Evolutionary conservation across 768 basidiomycete genomes (phyloP).

Genomic region (Suillus cothurnatus): DNA sequence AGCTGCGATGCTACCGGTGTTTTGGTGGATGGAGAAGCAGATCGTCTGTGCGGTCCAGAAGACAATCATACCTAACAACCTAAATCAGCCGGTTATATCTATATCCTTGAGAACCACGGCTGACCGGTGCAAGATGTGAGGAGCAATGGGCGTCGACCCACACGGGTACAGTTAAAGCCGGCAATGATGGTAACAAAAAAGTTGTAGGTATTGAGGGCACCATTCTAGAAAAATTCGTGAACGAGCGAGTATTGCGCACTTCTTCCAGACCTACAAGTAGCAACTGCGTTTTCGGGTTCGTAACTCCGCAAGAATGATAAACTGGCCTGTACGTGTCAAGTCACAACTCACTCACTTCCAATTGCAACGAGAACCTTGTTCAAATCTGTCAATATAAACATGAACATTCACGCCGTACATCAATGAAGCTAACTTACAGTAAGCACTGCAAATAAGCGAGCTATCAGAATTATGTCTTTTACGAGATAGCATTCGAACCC

Average conservation of each 20-base stretch:
- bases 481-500: conserved; percentile 10
- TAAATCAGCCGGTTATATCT: conserved; percentile 33
- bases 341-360: conserved; percentile 38
- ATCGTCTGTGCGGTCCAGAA: conserved; percentile 43
- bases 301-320: conserved; percentile 32
- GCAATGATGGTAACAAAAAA: conserved; percentile 54
- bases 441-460: conserved; percentile 18
- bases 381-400: conserved; percentile 35
- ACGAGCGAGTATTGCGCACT: not conserved
- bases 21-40: conserved; percentile 35
- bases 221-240: conserved; percentile 40
- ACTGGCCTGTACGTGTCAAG: not conserved
- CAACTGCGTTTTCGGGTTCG: conserved; percentile 45
- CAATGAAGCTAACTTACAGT: conserved; percentile 24
- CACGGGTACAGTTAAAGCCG: conserved; percentile 46
- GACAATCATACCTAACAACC: conserved; percentile 42
- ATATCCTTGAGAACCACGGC: conserved; percentile 22
- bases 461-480: not conserved
- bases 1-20: conserved; percentile 26
- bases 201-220: conserved; percentile 56
- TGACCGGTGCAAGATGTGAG: conserved; percentile 46
- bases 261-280: conserved; percentile 34
- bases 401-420: not conserved
- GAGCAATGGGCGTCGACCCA: conserved; percentile 54
- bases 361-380: conserved; percentile 55